These are phyloP conservation scores for Solanum hybrid DNA, from an alignment of 305 asterid genomes.

Conservation along the genomic window DNA sequence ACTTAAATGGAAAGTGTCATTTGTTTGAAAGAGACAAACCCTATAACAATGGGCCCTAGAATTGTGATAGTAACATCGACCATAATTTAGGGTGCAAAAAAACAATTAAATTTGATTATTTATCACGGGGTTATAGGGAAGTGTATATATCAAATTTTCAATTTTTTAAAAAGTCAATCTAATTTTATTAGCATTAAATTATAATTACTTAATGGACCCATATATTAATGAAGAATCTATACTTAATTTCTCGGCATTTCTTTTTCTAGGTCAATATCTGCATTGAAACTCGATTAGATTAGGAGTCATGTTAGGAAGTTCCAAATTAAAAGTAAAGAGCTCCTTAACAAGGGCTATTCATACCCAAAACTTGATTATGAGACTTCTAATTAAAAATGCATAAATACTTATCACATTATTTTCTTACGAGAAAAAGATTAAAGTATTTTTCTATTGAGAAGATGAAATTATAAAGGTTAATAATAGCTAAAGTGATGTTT, in stretches of 20 bases:
- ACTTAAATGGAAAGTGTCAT: neutral
- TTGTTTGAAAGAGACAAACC: neutral
- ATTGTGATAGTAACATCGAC: neutral
- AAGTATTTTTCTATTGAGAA: neutral
- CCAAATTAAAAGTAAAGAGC: no score
- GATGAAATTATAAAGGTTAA: neutral
- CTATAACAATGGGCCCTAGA: neutral
- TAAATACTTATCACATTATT: neutral
- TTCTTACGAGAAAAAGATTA: no score
- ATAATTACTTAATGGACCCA: neutral
- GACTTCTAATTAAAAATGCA: neutral
- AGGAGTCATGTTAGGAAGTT: no score
- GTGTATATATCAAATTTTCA: neutral
- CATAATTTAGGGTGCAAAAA: neutral
- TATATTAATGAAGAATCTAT: neutral
- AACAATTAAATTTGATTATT: neutral
- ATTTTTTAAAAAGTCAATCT: neutral
- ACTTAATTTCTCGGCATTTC: no score
- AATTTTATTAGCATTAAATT: neutral
- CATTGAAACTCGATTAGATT: no score
- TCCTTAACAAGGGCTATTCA: no score
- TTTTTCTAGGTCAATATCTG: neutral
- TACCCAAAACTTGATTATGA: neutral
- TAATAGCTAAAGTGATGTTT: neutral
- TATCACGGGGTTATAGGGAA: neutral